Evolutionary conservation across 2,329 filamentous ascomycete species (phyloP), one percentile per base, ranked within the genome.

Genomic region (Incumbomyces delicatus): DNA sequence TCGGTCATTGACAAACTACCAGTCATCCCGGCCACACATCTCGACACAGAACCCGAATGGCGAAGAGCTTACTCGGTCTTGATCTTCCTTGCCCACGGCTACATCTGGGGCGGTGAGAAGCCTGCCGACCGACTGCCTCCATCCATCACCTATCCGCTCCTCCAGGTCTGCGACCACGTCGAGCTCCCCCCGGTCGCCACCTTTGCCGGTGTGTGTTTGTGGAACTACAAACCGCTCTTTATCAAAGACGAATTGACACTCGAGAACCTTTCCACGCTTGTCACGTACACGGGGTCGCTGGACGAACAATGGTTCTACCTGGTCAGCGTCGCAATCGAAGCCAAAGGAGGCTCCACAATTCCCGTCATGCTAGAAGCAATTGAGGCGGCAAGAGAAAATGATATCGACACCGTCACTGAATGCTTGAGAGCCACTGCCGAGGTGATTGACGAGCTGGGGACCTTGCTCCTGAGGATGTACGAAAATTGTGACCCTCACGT

Each of bases 251-350:
- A 78, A 31, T 79, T 92, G 48, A 87, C 94, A 60, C 75, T 96
- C 38, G 83, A 92, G 60, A 96, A 98, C 58, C 75, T 98, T 47
- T 81, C 87, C 34, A 92, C 87, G 2, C 74, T 96, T 50, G 80
- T 81, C 59, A 95, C 92, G 13, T 94, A 95, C 61, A 96, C 92
- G 13, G 92, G 92, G 42, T 89, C 88, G 6, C 73, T 94, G 46
- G 92, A 98, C 62, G 92, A 98, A 68, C 95, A 92, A 52, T 98
- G 92, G 92, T 98, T 98, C 63, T 98, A 96, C 63, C 75, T 98
- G 11, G 80, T 96, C 44, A 95, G 88, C 0, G 86, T 95, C 2
- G 92, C 90, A 52, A 95, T 98, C 53, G 92, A 98, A 67, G 88
- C 89, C 46, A 83, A 87, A 47, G 90, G 87, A 20, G 92, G 83